Conservation (phyloP, 1,284 basidiomycete genomes). For the Termitomyces sp. region DNA sequence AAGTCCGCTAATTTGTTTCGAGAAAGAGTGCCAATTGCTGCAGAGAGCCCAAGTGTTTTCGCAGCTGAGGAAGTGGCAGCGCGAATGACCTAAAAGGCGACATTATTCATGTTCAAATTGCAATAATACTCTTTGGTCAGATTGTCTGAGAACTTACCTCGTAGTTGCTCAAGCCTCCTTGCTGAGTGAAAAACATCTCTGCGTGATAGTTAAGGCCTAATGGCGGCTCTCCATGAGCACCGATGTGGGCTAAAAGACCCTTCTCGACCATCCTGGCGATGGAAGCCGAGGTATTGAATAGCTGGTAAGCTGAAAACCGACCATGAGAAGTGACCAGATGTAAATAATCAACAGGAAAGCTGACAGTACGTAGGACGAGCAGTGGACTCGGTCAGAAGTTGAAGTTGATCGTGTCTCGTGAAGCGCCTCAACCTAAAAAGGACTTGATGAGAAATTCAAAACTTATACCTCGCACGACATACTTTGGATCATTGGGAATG, state of each 20-base stretch:
- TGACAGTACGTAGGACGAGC: constrained; percentile 54
- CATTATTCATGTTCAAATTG: neutral
- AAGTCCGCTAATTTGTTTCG: constrained; percentile 66
- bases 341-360: constrained; percentile 18
- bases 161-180: constrained; percentile 52
- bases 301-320: constrained; percentile 44
- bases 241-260: constrained; percentile 60
- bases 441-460: neutral
- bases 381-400: constrained; percentile 55
- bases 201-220: constrained; percentile 70
- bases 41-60: constrained; percentile 54
- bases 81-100: constrained; percentile 45
- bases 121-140: neutral
- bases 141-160: constrained; percentile 26
- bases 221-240: constrained; percentile 72
- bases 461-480: constrained; percentile 15
- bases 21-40: constrained; percentile 57
- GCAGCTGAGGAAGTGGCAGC: constrained; percentile 66
- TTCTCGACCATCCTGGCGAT: constrained; percentile 60
- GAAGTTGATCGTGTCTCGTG: constrained; percentile 60
- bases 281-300: constrained; percentile 66
- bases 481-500: constrained; percentile 65
- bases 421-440: constrained; percentile 52
- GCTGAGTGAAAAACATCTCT: constrained; percentile 59
- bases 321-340: neutral